Conservation (phyloP, 805 yeast genomes). For the Yamadazyma takamatsuzukensis region DNA sequence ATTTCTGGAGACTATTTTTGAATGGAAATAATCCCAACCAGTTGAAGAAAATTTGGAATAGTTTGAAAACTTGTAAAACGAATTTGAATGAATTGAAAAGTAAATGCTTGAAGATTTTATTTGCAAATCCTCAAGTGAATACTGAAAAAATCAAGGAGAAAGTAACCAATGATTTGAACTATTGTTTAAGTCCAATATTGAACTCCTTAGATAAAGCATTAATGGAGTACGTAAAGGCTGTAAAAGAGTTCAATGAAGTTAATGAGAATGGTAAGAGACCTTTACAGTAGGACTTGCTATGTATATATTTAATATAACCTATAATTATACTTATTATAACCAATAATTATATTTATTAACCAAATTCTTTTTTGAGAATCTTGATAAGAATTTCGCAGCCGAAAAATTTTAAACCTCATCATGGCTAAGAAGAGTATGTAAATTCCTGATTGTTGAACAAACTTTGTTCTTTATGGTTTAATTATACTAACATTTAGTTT, state of each 20-base stretch:
- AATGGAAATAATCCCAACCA: conserved; percentile 35
- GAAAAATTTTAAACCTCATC: too few species aligned
- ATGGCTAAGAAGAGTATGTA: conserved; percentile 42
- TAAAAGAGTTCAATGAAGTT: conserved; percentile 13
- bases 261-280: conserved; percentile 36
- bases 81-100: conserved; percentile 25
- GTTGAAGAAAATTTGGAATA: conserved; percentile 34
- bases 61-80: conserved; percentile 32
- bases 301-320: too few species aligned
- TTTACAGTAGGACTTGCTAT: conserved; percentile 7
- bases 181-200: conserved; percentile 29
- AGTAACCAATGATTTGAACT: conserved; percentile 27
- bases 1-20: conserved; percentile 39
- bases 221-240: conserved; percentile 31
- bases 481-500: conserved; percentile 31
- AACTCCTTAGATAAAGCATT: conserved; percentile 32
- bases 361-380: too few species aligned
- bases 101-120: conserved; percentile 16
- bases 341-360: too few species aligned
- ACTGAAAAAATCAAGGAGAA: conserved; percentile 33
- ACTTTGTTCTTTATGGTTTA: too few species aligned
- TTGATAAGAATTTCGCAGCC: too few species aligned
- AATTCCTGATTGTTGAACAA: background rate
- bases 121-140: conserved; percentile 17
- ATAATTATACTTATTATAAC: too few species aligned